Base-by-base conservation (phyloP, 192 early-diverging fungal genomes). In the Chytriomyces sp. region DNA sequence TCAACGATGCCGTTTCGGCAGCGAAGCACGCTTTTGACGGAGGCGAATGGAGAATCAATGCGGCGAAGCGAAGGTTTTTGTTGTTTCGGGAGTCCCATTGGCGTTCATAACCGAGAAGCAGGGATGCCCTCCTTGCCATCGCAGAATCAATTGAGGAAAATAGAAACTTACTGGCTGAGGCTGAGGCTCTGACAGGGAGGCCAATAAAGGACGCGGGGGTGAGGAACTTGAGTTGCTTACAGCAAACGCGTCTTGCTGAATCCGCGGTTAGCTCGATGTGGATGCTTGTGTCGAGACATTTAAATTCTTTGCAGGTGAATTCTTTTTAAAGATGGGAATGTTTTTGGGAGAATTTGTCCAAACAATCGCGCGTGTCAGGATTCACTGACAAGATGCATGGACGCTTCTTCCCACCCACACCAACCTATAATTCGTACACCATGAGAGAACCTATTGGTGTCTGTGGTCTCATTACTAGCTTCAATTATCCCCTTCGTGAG, bases 401-500 rank as follows among this genome's bases (percentile, higher is more conserved):
- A 10, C 22, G 44, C 53, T 67, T 25, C 14, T 54, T 49, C 64
- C 19, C 17, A 38, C 53, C 25, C 49, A 26, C 22, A 22, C 36
- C 28, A 28, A 30, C 30, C 14, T 28, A 71, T 2, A 68, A 79
- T 40, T 75, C 73, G 0, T 86, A 80, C 54, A 86, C 85, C 19
- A 65, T 80, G 57, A 77, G 80, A 53, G 79, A 80, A 59, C 83
- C 85, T 0, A 63, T 83, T 19, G 85, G 85, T 52, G 83, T 86
- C 0, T 67, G 78, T 22, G 85, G 81, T 0, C 75, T 83, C 32
- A 86, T 88, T 55, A 82, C 81, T 17, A 80, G 82, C 8, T 91
- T 86, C 64, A 90, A 91, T 76, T 90, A 89, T 41, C 90, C 90
- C 0, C 77, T 91, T 4, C 64, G 66, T 74, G 31, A 32, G 70